Conservation (phyloP, 345 rosid genomes). For the Cardiospermum halicacabum region DNA sequence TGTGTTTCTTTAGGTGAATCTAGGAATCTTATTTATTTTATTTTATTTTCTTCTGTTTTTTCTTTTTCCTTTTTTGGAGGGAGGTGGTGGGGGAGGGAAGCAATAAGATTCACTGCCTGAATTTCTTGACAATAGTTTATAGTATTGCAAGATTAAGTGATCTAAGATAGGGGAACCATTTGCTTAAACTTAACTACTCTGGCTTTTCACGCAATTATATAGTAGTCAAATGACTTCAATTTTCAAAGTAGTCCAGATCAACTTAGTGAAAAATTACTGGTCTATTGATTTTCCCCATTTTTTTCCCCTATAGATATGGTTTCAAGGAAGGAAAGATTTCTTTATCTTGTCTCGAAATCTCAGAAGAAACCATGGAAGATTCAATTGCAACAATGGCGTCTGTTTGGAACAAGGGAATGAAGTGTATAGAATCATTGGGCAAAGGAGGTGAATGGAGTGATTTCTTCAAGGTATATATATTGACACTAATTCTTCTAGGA, state of each 20-base stretch:
- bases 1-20: not conserved
- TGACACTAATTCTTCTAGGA: not conserved
- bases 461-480: constrained; percentile 59
- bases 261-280: not conserved
- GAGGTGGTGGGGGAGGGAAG: too few species aligned
- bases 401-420: constrained; percentile 53
- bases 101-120: too few species aligned
- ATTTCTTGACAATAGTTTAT: not conserved
- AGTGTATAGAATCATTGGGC: constrained; percentile 35
- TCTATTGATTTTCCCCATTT: constrained; percentile 14
- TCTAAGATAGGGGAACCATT: not conserved
- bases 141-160: not conserved
- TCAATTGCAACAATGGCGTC: constrained; percentile 33
- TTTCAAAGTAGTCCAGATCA: not conserved
- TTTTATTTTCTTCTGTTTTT: too few species aligned
- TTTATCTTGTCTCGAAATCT: constrained; percentile 48
- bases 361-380: constrained; percentile 43
- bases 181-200: not conserved
- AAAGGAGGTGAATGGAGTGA: constrained; percentile 62
- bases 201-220: not conserved
- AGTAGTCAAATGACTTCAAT: not conserved
- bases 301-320: constrained; percentile 48
- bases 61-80: too few species aligned
- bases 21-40: too few species aligned
- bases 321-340: constrained; percentile 41